Evolutionary conservation across 1,139 yeast species (phyloP), one percentile per base, ranked within the genome.

Genomic region (Blastobotrys serpentis): DNA sequence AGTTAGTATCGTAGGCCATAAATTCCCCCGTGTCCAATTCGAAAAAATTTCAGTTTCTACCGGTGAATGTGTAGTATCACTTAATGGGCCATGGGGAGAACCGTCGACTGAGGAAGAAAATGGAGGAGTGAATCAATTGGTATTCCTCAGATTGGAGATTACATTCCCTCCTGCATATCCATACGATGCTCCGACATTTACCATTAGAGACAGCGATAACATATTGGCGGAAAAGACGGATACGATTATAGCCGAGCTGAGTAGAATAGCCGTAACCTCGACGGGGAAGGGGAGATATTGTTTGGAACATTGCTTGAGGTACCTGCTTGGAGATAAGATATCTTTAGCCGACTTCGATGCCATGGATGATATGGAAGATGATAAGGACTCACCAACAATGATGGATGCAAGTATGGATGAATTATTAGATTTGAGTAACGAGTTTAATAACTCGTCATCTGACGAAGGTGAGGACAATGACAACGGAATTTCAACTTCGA

Each of bases 1-100:
- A 63, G 90, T 90, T 1, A 84, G 95, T 56, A 74, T 80, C 25
- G 92, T 90, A 6, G 96, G 97, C 1, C 92, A 86, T 59, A 87
- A 86, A 59, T 89, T 92, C 62, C 96, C 97, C 1, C 86, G 85
- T 55, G 77, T 92, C 1, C 72, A 84, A 2, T 90, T 92, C 63
- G 98, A 92, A 58, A 82, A 82, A 60, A 89, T 92, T 5, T 82
- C 92, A 1, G 95, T 92, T 0, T 80, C 95, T 0, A 84, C 95
- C 0, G 96, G 98, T 29, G 83, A 78, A 36, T 70, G 90, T 49
- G 81, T 82, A 1, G 67, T 92, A 7, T 82, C 95, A 29, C 67
- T 92, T 47, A 77, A 81, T 53, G 97, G 97, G 0, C 95, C 97
- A 0, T 76, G 88, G 77, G 70, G 68, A 1, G 49, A 42, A 7